Base-by-base conservation (phyloP, 2,329 filamentous ascomycete species). In the Nigrospora osmanthi region DNA sequence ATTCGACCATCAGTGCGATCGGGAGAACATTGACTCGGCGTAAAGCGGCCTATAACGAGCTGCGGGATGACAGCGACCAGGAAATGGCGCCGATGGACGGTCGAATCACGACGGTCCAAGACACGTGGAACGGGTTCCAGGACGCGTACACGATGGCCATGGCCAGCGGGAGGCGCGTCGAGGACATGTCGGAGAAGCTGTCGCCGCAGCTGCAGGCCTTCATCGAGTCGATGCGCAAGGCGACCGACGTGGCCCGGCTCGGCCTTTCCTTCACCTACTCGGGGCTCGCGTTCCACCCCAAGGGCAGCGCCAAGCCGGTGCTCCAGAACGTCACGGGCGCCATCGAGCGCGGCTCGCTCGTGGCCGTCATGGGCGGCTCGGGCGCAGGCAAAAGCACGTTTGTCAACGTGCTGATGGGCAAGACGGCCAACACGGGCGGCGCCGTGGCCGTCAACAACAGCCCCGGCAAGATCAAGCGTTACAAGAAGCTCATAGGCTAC, bases 311-410 rank as follows among this genome's bases (percentile, higher is more conserved):
- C 2, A 69, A 64, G 42, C 68, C 69, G 7, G 72, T 80, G 42
- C 60, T 80, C 5, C 67, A 72, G 40, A 70, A 73, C 12, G 70
- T 80, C 6, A 78, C 73, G 1, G 77, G 76, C 0, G 68, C 64
- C 5, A 79, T 80, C 52, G 63, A 75, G 16, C 65, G 68, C 11
- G 76, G 76, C 0, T 70, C 71, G 6, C 66, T 80, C n/a, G 75
- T 72, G 33, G 76, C 75, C 11, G 67, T 80, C n/a, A 79, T 80
- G 75, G 76, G 76, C 7, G 74, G 75, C 6, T 76, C 71, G 2
- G 76, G 76, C n/a, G 76, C 76, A 1, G 76, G 76, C 30, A 80
- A 80, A 56, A 75, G 72, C 15, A 80, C 76, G 0, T 78, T 81
- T 48, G 67, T 80, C 31, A 80, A 80, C 45, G 72, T 78, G 23